Evolutionary conservation across 352 stramenopile genomes (phyloP), one percentile per base, ranked within the genome.

Genomic region (Phytophthora fragariaefolia): DNA sequence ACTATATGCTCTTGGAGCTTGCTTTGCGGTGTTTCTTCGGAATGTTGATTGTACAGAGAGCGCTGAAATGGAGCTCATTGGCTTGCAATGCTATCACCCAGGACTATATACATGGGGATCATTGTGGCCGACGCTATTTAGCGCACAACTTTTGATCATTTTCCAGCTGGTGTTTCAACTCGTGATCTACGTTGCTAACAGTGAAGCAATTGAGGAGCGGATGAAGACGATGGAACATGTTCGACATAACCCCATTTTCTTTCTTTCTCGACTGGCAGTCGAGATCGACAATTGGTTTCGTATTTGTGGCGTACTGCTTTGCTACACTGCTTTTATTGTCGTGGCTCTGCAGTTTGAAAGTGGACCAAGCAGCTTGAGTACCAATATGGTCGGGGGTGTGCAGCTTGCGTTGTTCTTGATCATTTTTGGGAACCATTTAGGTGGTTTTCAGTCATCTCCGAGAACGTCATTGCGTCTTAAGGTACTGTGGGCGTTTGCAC

Each of bases 161-260:
- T 78, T 91, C 17, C 85, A 95, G 61, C 50, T 96, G 12, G 83
- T 96, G 9, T 92, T 94, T 42, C 88, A 96, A 67, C 76, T 96
- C 22, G 85, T 95, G 48, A 87, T 96, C 6, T 96, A 96, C 43
- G 81, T 92, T 13, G 71, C 79, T 0, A 94, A 91, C 36, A 87
- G 78, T 15, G 72, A 91, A 20, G 83, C 74, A 1, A 91, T 90
- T 36, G 71, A 92, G 18, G 80, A 93, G 52, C 80, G 83, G 0
- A 72, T 92, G 20, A 66, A 70, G 22, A 92, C 79, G 0, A 80
- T 90, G 42, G 68, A 90, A 6, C 63, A 91, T 46, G 72, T 84
- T 57, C 74, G 76, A 12, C 86, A 95, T 40, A 89, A 92, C 32
- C 86, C 86, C 1, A 69, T 92, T 13, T 93, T 83, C 56, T 95